Evolutionary conservation across 2,329 filamentous ascomycete genomes (phyloP), one percentile per base, ranked within the genome.

Genomic region (Diaporthe batatas): DNA sequence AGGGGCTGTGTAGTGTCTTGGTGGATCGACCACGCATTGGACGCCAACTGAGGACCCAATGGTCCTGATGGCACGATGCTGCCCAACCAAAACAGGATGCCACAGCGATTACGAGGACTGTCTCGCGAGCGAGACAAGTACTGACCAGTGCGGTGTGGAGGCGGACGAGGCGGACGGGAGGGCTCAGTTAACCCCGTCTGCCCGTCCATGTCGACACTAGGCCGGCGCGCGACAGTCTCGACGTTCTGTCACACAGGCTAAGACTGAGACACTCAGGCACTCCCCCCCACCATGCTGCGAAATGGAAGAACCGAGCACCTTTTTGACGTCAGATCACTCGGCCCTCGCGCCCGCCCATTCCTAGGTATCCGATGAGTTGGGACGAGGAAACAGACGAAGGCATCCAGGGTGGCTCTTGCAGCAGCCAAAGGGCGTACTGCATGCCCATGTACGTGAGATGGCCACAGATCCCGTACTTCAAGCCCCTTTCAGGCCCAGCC

Each of bases 181-280:
- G 64, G 36, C 55, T 68, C 18, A 54, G 68, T 59, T n/a, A 14
- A 11, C 34, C 10, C n/a, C 47, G n/a, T n/a, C n/a, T n/a, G n/a
- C n/a, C 59, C 57, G 47, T 51, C 23, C 29, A 55, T 25, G 6
- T 53, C 34, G 57, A 36, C 32, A 62, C 57, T 44, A 21, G 44
- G 32, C 42, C 39, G 29, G 42, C 47, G 14, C 49, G 54, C 36
- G 18, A 53, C 51, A 29, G 32, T 54, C 54, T 42, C 65, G 64
- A 64, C 23, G 34, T 69, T 65, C 55, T 54, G 62, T 72, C n/a
- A 62, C 70, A 72, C 72, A 69, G 10, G 51, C 69, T 23, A 54
- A 74, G 69, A 72, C 69, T 23, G 47, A 74, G 69, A 72, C 70
- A 69, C 7, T 12, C 18, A 72, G 69, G 68, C 64, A 69, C 11